Conservation (phyloP, 257 asterid species). For the Schizonepeta tenuifolia region DNA sequence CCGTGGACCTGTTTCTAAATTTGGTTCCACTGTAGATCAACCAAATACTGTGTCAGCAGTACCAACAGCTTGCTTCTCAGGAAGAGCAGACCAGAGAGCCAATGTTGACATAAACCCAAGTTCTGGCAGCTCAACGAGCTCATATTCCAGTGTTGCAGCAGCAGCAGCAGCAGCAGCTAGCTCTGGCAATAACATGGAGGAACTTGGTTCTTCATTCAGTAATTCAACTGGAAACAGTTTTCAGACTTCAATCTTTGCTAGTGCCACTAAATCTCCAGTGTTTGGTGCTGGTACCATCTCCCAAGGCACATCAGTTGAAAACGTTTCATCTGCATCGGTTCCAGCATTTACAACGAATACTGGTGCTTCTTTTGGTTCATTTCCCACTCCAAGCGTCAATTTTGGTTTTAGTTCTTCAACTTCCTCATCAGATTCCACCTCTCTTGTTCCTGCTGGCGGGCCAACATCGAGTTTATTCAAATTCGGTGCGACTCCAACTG, state of each 20-base stretch:
- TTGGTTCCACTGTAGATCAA: slow-evolving; percentile 45
- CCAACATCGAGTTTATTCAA: slow-evolving; percentile 40
- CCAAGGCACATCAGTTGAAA: slow-evolving; percentile 39
- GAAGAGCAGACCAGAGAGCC: slow-evolving; percentile 28
- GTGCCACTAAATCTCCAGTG: slow-evolving; percentile 40
- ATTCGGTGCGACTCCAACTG: slow-evolving; percentile 43
- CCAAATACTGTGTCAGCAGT: slow-evolving; percentile 41
- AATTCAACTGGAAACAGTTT: slow-evolving; percentile 35
- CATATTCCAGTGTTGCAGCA: slow-evolving; percentile 39
- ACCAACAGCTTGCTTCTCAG: slow-evolving; percentile 41
- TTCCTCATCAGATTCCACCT: slow-evolving; percentile 48
- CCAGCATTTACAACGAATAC: slow-evolving; percentile 36
- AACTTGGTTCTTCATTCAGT: slow-evolving; percentile 38
- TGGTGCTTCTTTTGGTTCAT: slow-evolving; percentile 38
- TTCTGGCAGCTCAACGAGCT: slow-evolving; percentile 37
- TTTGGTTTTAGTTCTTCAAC: slow-evolving; percentile 45
- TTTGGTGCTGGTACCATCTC: slow-evolving; percentile 34
- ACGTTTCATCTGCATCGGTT: slow-evolving; percentile 39
- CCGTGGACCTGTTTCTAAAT: slow-evolving; percentile 38
- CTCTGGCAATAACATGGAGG: slow-evolving; percentile 46
- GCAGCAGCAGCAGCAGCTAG: slow-evolving; percentile 42
- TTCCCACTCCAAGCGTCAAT: slow-evolving; percentile 29
- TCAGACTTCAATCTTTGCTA: slow-evolving; percentile 46
- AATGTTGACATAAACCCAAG: slow-evolving; percentile 38
- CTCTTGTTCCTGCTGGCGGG: slow-evolving; percentile 39